Base-by-base conservation (phyloP, 257 asterid genomes). In the Avicennia marina region DNA sequence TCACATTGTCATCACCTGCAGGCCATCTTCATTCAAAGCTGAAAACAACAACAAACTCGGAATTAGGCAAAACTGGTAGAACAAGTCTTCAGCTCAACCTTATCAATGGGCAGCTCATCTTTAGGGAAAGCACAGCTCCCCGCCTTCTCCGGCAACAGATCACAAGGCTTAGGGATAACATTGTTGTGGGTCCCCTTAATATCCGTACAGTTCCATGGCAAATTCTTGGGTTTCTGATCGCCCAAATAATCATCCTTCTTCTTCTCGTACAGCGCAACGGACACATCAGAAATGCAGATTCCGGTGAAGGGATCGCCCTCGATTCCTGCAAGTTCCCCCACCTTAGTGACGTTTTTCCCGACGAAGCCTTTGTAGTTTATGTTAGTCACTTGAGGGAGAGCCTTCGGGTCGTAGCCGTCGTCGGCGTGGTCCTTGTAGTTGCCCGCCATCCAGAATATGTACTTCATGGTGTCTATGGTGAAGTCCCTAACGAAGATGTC, bases 131-230 rank as follows among this genome's bases (percentile, higher is more conserved):
- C 24, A 48, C 95, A 87, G 2, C 50, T 69, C 36, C 32, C 67
- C 18, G 25, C 0, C n/a, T 65, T 60, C 49, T 75, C 78, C 2
- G 70, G 71, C 84, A 87, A 51, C 43, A 62, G 22, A 44, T 13
- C 68, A 61, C 96, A 84, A 0, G 89, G 67, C 68, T 62, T 44
- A 1, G 96, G 95, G 1, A 12, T 64, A 41, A 87, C 89, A 0
- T 46, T 12, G 56, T 80, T 76, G 48, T 81, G 63, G 49, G 63
- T 62, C 3, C 96, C 96, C 1, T 31, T 31, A 4, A 87, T 51
- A 42, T 87, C 76, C 3, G 76, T 69, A 40, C 93, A 87, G 18
- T 75, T 82, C 96, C 95, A 87, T 5, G 77, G 75, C 61, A n/a
- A n/a, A n/a, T n/a, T n/a, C n/a, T n/a, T n/a, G n/a, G n/a, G n/a